Evolutionary conservation across 1,139 yeast genomes (phyloP).

Genomic region (Saccharomyces hybrid): DNA sequence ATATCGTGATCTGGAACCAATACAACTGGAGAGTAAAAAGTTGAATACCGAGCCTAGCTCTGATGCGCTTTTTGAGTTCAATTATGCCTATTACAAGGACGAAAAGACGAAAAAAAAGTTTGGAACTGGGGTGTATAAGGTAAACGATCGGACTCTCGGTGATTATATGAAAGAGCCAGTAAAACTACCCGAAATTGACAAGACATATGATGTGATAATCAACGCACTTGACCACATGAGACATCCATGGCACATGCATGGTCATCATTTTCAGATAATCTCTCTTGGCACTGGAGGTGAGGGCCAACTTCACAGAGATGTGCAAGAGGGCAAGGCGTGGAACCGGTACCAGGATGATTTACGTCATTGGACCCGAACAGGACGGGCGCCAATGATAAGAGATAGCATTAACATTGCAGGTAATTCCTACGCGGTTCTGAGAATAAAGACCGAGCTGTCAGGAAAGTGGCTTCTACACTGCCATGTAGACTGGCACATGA

Average conservation of each 20-base stretch:
- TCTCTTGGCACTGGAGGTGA: slow-evolving; percentile 45
- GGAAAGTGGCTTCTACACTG: slow-evolving; percentile 82
- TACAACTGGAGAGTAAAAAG: not conserved
- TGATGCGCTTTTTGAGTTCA: slow-evolving; percentile 11
- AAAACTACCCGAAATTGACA: slow-evolving; percentile 37
- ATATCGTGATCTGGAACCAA: slow-evolving; percentile 18
- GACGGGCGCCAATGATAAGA: slow-evolving; percentile 45
- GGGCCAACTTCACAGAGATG: slow-evolving; percentile 38
- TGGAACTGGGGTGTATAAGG: slow-evolving; percentile 21
- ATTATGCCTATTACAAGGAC: slow-evolving; percentile 17
- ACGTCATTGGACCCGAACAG: slow-evolving; percentile 14
- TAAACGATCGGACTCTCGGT: slow-evolving; percentile 21
- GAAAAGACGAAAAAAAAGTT: slow-evolving; percentile 7
- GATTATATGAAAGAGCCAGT: slow-evolving; percentile 29
- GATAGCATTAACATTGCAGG: slow-evolving; percentile 59
- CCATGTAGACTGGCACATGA: slow-evolving; percentile 77
- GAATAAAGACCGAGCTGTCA: slow-evolving; percentile 62
- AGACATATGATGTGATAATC: slow-evolving; percentile 58
- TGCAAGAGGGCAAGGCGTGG: slow-evolving; percentile 26
- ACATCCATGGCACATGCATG: slow-evolving; percentile 93
- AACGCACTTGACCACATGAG: slow-evolving; percentile 75
- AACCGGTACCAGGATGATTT: slow-evolving; percentile 19
- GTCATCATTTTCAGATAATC: slow-evolving; percentile 72
- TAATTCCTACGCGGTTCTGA: slow-evolving; percentile 48
- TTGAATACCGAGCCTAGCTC: slow-evolving; percentile 5